Conservation (phyloP, 2,329 filamentous ascomycete species). For the Alternaria infectoria region DNA sequence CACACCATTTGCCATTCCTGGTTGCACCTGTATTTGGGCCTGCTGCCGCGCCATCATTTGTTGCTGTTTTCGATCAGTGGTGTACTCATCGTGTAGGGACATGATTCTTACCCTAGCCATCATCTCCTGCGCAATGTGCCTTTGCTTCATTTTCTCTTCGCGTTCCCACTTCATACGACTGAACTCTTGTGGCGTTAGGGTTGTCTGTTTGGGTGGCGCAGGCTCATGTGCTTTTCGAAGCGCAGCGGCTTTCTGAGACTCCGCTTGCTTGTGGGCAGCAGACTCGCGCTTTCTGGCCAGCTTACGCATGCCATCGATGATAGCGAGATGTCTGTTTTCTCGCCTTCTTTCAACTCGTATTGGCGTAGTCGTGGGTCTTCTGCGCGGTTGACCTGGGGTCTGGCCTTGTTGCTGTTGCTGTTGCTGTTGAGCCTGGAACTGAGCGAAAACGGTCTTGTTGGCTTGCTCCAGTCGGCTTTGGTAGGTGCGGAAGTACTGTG, state of each 20-base stretch:
- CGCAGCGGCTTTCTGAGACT: constrained; percentile 71
- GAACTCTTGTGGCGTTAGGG: constrained; percentile 83
- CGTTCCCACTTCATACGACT: constrained; percentile 87
- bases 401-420: constrained; percentile 62
- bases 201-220: constrained; percentile 62
- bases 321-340: constrained; percentile 82
- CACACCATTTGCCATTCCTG: constrained; percentile 45
- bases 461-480: constrained; percentile 68
- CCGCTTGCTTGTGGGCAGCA: constrained; percentile 83
- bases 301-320: constrained; percentile 95
- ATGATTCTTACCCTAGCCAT: constrained; percentile 52
- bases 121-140: constrained; percentile 64
- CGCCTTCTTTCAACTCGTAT: constrained; percentile 85
- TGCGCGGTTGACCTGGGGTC: constrained; percentile 60
- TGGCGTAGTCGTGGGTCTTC: constrained; percentile 73
- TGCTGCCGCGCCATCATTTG: constrained; percentile 47
- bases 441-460: constrained; percentile 63
- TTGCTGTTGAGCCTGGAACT: constrained; percentile 62
- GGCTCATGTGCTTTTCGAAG: constrained; percentile 81
- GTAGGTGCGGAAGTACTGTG: constrained; percentile 87
- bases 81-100: neutral
- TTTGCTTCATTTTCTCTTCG: constrained; percentile 68
- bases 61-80: constrained; percentile 36
- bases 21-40: constrained; percentile 47
- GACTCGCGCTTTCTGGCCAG: constrained; percentile 93